These are phyloP conservation scores for Fusarium penzigii DNA, from an alignment of 2,329 filamentous ascomycete genomes.

Conservation along the genomic window DNA sequence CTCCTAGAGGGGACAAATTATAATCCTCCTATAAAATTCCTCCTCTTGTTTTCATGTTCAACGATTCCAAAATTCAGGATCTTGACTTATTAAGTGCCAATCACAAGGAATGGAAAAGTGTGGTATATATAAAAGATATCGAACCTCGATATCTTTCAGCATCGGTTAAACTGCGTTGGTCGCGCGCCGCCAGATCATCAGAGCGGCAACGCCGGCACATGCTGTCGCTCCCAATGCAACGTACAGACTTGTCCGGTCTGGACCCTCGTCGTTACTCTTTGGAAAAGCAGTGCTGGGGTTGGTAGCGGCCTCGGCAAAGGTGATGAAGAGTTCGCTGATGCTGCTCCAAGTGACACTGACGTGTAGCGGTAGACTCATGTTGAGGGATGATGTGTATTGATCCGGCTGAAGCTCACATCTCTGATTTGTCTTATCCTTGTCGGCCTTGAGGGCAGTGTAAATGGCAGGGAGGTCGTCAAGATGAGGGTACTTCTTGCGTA, in stretches of 20 bases:
- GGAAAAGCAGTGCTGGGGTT: slow-evolving; percentile 88
- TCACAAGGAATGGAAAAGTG: not conserved
- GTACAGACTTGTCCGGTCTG: slow-evolving; percentile 83
- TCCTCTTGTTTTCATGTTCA: not conserved
- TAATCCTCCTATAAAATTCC: slow-evolving; percentile 23
- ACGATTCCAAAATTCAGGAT: not conserved
- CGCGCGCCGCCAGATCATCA: slow-evolving; percentile 65
- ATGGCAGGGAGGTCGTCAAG: slow-evolving; percentile 88
- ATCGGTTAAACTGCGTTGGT: slow-evolving; percentile 46
- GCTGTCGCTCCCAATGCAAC: slow-evolving; percentile 76
- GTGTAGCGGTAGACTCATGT: slow-evolving; percentile 89
- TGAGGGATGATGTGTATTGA: slow-evolving; percentile 80
- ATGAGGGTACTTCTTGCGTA: slow-evolving; percentile 77
- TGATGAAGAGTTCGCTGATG: slow-evolving; percentile 91
- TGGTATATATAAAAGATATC: too few species aligned
- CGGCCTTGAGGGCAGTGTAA: slow-evolving; percentile 92
- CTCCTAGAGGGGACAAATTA: slow-evolving; percentile 10
- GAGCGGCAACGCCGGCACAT: slow-evolving; percentile 62
- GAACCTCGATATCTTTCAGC: too few species aligned
- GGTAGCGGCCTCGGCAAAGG: slow-evolving; percentile 86
- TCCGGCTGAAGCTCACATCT: slow-evolving; percentile 88
- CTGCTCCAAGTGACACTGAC: slow-evolving; percentile 94
- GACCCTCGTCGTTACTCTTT: slow-evolving; percentile 81
- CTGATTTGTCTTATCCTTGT: slow-evolving; percentile 96
- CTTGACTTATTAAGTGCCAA: not conserved